Evolutionary conservation across 192 early-diverging fungal genomes (phyloP), one percentile per base, ranked within the genome.

Genomic region (Rhizophlyctis rosea): DNA sequence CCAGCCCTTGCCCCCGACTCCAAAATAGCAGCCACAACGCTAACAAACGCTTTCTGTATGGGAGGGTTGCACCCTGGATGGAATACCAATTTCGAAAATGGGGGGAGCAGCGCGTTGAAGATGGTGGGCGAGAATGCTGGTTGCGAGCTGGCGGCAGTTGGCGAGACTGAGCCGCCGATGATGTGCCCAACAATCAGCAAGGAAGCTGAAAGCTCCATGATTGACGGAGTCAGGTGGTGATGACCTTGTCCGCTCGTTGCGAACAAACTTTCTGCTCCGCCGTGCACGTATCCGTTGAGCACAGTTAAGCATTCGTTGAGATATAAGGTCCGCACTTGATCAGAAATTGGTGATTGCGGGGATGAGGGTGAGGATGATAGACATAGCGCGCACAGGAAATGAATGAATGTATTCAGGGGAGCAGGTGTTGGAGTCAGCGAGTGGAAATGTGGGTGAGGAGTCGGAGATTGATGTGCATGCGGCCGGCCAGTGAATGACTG

Each of bases 281-380:
- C 18, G 39, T 52, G 50, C 13, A 66, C 2, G 54, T 79, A 67
- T 0, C 68, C 67, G 58, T 79, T 76, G 24, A 79, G 49, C 24
- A 76, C 56, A 28, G 74, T 79, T 14, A 79, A 59, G 52, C 74
- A 72, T 47, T 79, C 77, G 48, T 56, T 68, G 24, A 79, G 54
- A 30, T 75, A 51, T 11, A 79, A 63, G 1, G 69, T 68, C n/a
- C n/a, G n/a, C n/a, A n/a, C n/a, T n/a, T n/a, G n/a, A n/a, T n/a
- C n/a, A n/a, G n/a, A n/a, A n/a, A n/a, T n/a, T n/a, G n/a, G n/a
- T n/a, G n/a, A n/a, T n/a, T n/a, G n/a, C n/a, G n/a, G 59, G n/a
- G 27, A 50, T 2, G n/a, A 53, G 49, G 25, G n/a, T 33, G 24
- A 35, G 56, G 39, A 28, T 23, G 18, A 30, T 11, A 21, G 57